Evolutionary conservation across 768 basidiomycete species (phyloP).

Genomic region (Floccularia luteovirens): DNA sequence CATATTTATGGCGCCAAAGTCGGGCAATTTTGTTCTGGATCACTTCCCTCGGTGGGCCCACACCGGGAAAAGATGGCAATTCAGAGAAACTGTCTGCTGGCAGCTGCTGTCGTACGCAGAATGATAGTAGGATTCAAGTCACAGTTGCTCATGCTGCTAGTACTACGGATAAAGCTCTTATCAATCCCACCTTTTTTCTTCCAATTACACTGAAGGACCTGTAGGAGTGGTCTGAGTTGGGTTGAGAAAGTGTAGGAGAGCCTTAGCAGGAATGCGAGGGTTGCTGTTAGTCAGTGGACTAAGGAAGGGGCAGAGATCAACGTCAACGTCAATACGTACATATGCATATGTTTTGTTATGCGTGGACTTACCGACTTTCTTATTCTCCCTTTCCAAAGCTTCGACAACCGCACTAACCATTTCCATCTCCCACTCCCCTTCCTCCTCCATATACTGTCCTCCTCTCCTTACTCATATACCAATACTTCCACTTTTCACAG

Average conservation of each 20-base stretch:
- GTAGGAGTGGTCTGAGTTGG: slow-evolving; percentile 49
- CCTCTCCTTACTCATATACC: too few species aligned
- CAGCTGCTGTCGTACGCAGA: too few species aligned
- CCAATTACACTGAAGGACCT: slow-evolving; percentile 65
- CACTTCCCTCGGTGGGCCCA: too few species aligned
- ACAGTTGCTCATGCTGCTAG: too few species aligned
- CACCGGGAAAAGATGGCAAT: too few species aligned
- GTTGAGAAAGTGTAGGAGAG: slow-evolving; percentile 62
- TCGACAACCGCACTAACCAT: slow-evolving; percentile 78
- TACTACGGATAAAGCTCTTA: too few species aligned
- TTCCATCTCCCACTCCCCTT: slow-evolving; percentile 83
- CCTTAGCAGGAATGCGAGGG: slow-evolving; percentile 69
- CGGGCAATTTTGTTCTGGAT: too few species aligned
- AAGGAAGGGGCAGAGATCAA: slow-evolving; percentile 3
- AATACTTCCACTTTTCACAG: slow-evolving; percentile 16
- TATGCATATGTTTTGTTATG: slow-evolving; percentile 1
- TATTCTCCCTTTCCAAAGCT: slow-evolving; percentile 66
- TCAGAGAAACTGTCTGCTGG: too few species aligned
- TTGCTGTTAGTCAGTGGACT: slow-evolving; percentile 82
- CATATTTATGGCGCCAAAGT: too few species aligned
- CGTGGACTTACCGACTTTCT: slow-evolving; percentile 81
- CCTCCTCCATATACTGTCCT: too few species aligned
- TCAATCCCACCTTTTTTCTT: too few species aligned
- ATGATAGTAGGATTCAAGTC: too few species aligned
- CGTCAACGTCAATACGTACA: background rate